Base-by-base conservation (phyloP, 2,329 filamentous ascomycete species). In the Microdochium paspali region DNA sequence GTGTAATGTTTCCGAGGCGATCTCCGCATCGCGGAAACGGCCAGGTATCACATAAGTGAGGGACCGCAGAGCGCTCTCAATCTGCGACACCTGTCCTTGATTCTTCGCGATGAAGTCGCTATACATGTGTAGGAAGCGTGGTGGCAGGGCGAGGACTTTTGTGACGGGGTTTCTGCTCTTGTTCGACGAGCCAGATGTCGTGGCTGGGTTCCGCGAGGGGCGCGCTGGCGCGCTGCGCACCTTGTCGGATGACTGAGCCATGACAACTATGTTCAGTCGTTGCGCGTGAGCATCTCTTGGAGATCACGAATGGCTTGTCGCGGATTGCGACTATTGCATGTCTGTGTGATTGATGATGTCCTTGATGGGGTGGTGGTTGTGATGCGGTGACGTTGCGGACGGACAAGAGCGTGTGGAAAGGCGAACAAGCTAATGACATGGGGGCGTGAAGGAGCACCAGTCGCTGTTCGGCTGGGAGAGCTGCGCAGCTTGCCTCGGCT, bases 31-130 rank as follows among this genome's bases (percentile, higher is more conserved):
- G 57, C 87, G 82, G 59, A 91, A 91, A 47, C 87, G 86, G 49
- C 87, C 90, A 49, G 91, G 93, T 45, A 97, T 93, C 54, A 98
- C 90, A 65, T 98, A 98, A 44, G 91, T 96, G 54, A 98, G 70
- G 24, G 90, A 95, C 32, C 93, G 82, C 61, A 98, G 71, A 13
- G 90, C 89, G 53, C 88, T 94, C 71, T 98, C 93, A 53, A 98
- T 91, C 70, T 95, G 90, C 45, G 89, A 88, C 46, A 98, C 90
- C 50, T 94, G 89, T 60, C 89, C 85, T 51, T 90, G 84, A 65
- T 98, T 98, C 70, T 91, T 93, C 52, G 87, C 86, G 71, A 98
- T 91, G 69, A 97, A 96, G 54, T 93, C 84, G 59, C 83, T 82
- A 67, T 95, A 95, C 69, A 82, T 77, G 54, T 75, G 69, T 46